These are phyloP conservation scores for Leucocoprinus birnbaumii DNA, from an alignment of 768 basidiomycete species.

Conservation along the genomic window DNA sequence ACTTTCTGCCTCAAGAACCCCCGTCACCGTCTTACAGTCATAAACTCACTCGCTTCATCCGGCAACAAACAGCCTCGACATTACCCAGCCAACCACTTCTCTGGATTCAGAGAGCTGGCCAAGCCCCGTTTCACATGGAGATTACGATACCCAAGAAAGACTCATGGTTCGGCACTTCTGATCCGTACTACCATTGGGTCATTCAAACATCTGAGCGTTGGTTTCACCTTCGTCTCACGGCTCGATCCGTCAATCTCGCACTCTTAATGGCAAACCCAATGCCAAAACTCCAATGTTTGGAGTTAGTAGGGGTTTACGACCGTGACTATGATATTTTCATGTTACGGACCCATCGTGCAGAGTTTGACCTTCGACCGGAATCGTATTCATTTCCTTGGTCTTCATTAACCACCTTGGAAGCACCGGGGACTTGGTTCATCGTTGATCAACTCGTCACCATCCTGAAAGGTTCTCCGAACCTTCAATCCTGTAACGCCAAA, in stretches of 20 bases:
- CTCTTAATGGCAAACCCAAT: conserved; percentile 5
- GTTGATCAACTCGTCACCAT: conserved; percentile 3
- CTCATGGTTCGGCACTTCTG: neutral
- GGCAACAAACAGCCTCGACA: neutral
- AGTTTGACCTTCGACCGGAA: conserved; percentile 3
- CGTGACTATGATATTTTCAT: neutral
- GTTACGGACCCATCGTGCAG: neutral
- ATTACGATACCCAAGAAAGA: conserved; percentile 4
- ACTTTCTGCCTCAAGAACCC: neutral
- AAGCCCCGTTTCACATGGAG: conserved; percentile 1
- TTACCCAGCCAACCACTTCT: neutral
- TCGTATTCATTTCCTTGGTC: conserved; percentile 3
- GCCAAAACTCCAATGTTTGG: neutral
- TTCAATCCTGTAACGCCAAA: neutral
- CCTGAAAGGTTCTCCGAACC: conserved; percentile 4
- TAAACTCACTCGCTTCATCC: neutral
- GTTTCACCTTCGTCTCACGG: conserved; percentile 6
- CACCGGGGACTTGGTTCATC: conserved; percentile 1
- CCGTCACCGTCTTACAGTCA: neutral
- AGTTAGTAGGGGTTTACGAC: neutral
- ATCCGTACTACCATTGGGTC: conserved; percentile 7
- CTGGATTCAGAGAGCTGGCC: conserved; percentile 4
- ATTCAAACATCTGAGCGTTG: conserved; percentile 5
- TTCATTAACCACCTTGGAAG: conserved; percentile 3
- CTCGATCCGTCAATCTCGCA: neutral